Conservation (phyloP, 257 asterid species). For the Galeopsis tetrahit region DNA sequence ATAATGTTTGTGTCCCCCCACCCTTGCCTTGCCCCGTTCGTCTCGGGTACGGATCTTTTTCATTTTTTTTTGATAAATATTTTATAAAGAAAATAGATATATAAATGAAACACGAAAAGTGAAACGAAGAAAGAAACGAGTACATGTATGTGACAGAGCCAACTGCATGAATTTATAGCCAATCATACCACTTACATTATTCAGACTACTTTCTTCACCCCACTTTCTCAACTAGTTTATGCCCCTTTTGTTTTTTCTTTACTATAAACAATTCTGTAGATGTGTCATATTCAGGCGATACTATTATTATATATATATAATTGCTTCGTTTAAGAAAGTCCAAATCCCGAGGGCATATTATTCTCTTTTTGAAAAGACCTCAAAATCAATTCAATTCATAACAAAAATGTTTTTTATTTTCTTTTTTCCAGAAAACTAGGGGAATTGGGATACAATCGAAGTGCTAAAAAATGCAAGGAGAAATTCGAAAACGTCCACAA, state of each 20-base stretch:
- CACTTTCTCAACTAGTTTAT: conserved; percentile 28
- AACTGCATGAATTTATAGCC: conserved; percentile 37
- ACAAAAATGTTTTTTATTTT: not conserved
- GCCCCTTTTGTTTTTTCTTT: not conserved
- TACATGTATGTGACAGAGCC: not conserved
- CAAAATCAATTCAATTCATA: not conserved
- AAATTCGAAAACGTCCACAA: conserved; percentile 51
- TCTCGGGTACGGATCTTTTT: too few relatives aligned
- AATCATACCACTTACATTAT: conserved; percentile 20
- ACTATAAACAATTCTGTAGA: not conserved
- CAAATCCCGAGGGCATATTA: conserved; percentile 34
- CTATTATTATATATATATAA: conserved; percentile 19
- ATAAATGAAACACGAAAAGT: too few relatives aligned
- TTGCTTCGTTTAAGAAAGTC: conserved; percentile 35
- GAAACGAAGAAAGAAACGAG: too few relatives aligned
- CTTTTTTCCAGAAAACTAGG: conserved; percentile 34
- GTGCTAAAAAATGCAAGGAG: conserved; percentile 51
- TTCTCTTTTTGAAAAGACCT: conserved; percentile 27
- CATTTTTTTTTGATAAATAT: too few relatives aligned
- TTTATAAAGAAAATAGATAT: too few relatives aligned
- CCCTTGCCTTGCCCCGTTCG: too few relatives aligned
- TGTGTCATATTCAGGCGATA: conserved; percentile 7
- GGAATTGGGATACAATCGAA: conserved; percentile 46
- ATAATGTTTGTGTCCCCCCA: conserved; percentile 31
- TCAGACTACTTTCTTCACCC: conserved; percentile 17